A percentile compares a stretch with the other conserved stretches of the same genome.
phyloP scores from a whole-genome alignment of 345 rosid species.

The Eucalyptus sp. region DNA sequence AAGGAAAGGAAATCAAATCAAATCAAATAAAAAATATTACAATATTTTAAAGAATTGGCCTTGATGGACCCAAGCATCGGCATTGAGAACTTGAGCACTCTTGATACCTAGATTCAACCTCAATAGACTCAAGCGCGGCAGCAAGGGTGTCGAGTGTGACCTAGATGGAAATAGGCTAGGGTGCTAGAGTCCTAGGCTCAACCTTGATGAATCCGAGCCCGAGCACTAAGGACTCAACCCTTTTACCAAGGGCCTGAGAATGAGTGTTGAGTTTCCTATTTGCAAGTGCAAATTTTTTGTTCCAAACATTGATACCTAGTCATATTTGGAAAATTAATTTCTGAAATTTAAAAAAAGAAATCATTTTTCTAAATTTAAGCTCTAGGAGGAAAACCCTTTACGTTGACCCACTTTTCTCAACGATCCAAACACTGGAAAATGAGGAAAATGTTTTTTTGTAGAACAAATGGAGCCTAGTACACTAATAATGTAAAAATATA shows the following conservation, averaged over 20 bases:
- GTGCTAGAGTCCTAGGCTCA: background rate
- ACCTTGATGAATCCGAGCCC: rapidly evolving
- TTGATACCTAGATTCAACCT: background rate
- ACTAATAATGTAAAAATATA: background rate
- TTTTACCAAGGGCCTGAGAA: background rate
- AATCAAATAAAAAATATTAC: background rate
- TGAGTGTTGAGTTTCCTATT: background rate
- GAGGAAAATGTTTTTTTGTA: no score
- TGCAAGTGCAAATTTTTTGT: background rate
- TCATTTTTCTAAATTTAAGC: no score
- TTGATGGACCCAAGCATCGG: background rate
- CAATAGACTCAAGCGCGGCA: background rate
- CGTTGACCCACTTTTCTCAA: background rate
- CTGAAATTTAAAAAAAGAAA: no score
- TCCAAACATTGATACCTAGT: background rate
- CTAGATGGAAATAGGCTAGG: background rate
- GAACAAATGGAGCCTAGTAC: no score
- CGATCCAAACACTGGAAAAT: background rate
- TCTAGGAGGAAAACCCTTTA: background rate
- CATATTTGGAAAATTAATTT: background rate
- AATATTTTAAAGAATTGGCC: background rate
- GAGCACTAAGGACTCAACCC: background rate
- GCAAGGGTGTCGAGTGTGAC: background rate
- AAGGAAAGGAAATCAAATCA: background rate
- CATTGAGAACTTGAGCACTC: background rate